Evolutionary conservation across 352 stramenopile genomes (phyloP), one percentile per base, ranked within the genome.

Genomic region (Phytophthora constricta): DNA sequence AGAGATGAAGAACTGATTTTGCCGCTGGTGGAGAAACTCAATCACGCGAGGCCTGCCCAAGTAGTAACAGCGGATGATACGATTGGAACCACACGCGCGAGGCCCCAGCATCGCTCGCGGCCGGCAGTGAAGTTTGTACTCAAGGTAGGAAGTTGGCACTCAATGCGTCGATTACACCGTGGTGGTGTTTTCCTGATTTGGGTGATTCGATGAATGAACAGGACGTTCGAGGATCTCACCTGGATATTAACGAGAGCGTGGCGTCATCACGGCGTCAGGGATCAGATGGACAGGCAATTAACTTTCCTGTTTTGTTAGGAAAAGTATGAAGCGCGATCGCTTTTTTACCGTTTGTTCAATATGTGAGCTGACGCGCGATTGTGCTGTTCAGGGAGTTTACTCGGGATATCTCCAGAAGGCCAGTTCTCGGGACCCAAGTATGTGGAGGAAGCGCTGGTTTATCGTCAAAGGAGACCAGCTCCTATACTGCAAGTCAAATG

Each of bases 381-480:
- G 39, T 13, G 10, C 19, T 0, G 34, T 1, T n/a, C 28, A 93
- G 84, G 87, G 87, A 28, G 75, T 92, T 16, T 86, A 88, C 37
- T 92, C 79, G 11, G 87, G 87, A 0, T 92, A 92, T 42, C 68
- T 95, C 47, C 86, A 95, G 57, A 95, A 95, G 57, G 85, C 81
- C 16, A 95, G 87, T 48, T 74, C 91, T 26, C 92, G 88, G 33
- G 79, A 94, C 46, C 58, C 82, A 3, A 93, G 87, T 42, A 71
- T 95, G 22, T 95, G 87, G 87, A 81, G 86, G 37, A 90, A 89
- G 66, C 85, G 87, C 14, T 95, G 87, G 87, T 95, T 95, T 69
- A 87, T 95, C 56, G 76, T 95, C 55, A 95, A 93, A 66, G 86
- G 89, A 48, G 86, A 96, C 52, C 87, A 96, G 52, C 69, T 96